Base-by-base conservation (phyloP, 2,329 filamentous ascomycete genomes). In the Periconia sp. region DNA sequence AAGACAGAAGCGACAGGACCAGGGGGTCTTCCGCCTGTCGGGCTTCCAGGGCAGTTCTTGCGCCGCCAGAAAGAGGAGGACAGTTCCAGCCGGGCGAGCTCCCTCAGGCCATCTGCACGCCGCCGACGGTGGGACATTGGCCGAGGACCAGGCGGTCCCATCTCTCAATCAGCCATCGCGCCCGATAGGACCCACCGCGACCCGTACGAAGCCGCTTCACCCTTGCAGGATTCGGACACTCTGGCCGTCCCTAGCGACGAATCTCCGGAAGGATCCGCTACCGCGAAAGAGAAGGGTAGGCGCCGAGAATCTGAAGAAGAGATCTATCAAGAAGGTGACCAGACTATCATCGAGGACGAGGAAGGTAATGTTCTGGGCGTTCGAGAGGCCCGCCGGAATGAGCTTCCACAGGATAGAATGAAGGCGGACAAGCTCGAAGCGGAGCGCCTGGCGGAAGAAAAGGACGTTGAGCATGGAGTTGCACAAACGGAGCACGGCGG, bases 131-230 rank as follows among this genome's bases (percentile, higher is more conserved):
- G 84, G 80, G 86, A 89, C 50, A 81, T 82, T 48, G 85, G 81
- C n/a, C 80, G 82, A 56, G 88, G 85, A 47, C 72, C 88, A 3
- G 94, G 94, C 48, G 94, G 94, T 0, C 94, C 91, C 3, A 87
- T 97, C 56, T 88, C 83, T 48, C 85, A 95, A 62, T 96, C 92
- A 24, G 94, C 94, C 17, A 96, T 97, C 57, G 85, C 82, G 53
- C 94, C 94, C 24, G 71, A 74, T n/a, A 54, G 65, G 31, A 53
- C 49, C 34, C 51, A 64, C 10, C 61, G 67, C 25, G 26, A 68
- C 25, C 59, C 64, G 16, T 40, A 46, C 2, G 68, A 73, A 26
- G 50, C 50, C 5, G 55, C 58, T 12, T 61, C 68, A 12, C 56
- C 71, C 59, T 46, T 77, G 66, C 65, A 72, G 50, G 70, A 76